Evolutionary conservation across 805 yeast genomes (phyloP).

Genomic region (Candida coquimbonensis): DNA sequence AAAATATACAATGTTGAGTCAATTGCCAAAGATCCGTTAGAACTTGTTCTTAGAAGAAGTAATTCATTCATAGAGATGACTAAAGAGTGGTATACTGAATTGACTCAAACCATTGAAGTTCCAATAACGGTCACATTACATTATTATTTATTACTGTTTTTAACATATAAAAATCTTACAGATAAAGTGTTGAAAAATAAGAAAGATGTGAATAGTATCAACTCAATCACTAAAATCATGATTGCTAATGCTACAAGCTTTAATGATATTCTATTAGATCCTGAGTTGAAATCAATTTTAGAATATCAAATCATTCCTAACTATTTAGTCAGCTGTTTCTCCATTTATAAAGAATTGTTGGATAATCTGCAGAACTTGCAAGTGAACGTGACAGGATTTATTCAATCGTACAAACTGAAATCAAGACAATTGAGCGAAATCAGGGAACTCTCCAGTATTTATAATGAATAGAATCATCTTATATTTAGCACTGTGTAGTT

Average conservation of each 20-base stretch:
- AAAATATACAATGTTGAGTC: slow-evolving; percentile 1
- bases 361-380: slow-evolving; percentile 1
- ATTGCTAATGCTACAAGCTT: background rate
- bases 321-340: slow-evolving; percentile 4
- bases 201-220: background rate
- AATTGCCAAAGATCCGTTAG: background rate
- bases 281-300: slow-evolving; percentile 1
- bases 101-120: background rate
- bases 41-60: background rate
- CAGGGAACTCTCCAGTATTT: background rate
- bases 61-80: background rate
- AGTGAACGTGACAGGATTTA: slow-evolving; percentile 4
- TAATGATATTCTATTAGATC: slow-evolving; percentile 2
- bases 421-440: slow-evolving; percentile 1
- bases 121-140: slow-evolving; percentile 5
- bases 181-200: slow-evolving; percentile 3
- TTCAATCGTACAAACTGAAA: slow-evolving; percentile 4
- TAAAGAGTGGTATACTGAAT: slow-evolving; percentile 1
- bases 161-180: slow-evolving; percentile 3
- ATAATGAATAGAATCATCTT: too few relatives aligned
- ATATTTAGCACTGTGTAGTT: too few relatives aligned
- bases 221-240: background rate
- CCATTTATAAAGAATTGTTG: slow-evolving; percentile 4
- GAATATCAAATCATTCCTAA: slow-evolving; percentile 6
- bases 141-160: slow-evolving; percentile 4